Conservation (phyloP, 176 grass and related monocot genomes). For the Musa acuminata region DNA sequence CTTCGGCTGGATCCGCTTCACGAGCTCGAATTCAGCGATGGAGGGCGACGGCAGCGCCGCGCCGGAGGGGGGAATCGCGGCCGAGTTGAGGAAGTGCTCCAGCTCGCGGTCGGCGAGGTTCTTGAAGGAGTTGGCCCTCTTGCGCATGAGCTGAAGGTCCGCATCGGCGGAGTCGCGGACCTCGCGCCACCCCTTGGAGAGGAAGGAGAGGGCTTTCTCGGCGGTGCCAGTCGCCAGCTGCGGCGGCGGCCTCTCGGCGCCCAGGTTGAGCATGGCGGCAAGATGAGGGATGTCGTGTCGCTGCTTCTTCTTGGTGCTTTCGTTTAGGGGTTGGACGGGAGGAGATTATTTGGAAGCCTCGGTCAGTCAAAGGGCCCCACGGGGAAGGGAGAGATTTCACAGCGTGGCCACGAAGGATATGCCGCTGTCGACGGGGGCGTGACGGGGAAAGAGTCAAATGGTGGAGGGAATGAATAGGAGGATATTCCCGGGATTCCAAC, state of each 20-base stretch:
- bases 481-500: too few relatives aligned
- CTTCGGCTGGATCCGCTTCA: conserved; percentile 37
- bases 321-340: too few relatives aligned
- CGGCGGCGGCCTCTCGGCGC: conserved; percentile 49
- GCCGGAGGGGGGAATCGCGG: conserved; percentile 35
- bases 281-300: not conserved
- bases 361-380: too few relatives aligned
- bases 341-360: too few relatives aligned
- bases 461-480: too few relatives aligned
- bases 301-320: too few relatives aligned
- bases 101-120: conserved; percentile 35
- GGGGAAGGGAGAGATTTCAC: too few relatives aligned
- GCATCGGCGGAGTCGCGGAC: conserved; percentile 38
- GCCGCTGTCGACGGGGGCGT: too few relatives aligned
- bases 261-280: conserved; percentile 42
- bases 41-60: conserved; percentile 19
- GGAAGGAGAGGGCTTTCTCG: conserved; percentile 67
- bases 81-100: conserved; percentile 59
- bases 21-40: conserved; percentile 31
- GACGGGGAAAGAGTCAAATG: too few relatives aligned
- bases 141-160: conserved; percentile 66
- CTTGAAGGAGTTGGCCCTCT: conserved; percentile 35
- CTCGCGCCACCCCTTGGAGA: conserved; percentile 63
- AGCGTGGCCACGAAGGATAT: too few relatives aligned
- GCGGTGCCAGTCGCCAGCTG: conserved; percentile 16